Evolutionary conservation across 1,284 basidiomycete genomes (phyloP).

Genomic region (Amylostereum chailletii): DNA sequence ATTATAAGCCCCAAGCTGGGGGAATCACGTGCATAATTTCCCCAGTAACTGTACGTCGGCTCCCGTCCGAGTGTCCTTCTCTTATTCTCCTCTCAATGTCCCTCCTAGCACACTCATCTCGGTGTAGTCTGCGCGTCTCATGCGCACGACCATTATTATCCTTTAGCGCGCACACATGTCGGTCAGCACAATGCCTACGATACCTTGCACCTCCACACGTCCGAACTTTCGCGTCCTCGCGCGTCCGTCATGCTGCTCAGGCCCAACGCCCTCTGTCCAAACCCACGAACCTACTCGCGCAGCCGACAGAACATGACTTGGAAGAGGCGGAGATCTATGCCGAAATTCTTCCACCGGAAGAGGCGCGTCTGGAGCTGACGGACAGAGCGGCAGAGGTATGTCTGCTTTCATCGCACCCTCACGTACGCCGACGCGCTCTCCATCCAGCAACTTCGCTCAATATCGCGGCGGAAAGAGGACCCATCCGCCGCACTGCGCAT

Average conservation of each 20-base stretch:
- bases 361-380: constrained; percentile 47
- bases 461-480: constrained; percentile 51
- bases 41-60: no score
- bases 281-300: constrained; percentile 2
- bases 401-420: background rate
- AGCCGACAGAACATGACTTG: constrained; percentile 27
- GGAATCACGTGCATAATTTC: no score
- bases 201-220: no score
- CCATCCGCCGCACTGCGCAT: constrained; percentile 62
- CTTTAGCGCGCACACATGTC: no score
- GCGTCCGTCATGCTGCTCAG: constrained; percentile 1
- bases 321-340: constrained; percentile 49
- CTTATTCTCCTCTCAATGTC: no score
- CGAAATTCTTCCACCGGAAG: constrained; percentile 35
- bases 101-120: no score
- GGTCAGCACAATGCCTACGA: no score
- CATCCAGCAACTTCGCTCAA: constrained; percentile 55
- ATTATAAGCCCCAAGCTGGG: no score
- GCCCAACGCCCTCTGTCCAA: constrained; percentile 2
- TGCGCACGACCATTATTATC: no score
- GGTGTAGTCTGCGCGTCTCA: no score
- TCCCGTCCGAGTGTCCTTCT: no score
- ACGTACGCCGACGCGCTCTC: background rate
- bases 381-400: constrained; percentile 66
- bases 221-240: constrained; percentile 6